Base-by-base conservation (phyloP, 208 protist genomes). In the Wallacemonas collosoma region DNA sequence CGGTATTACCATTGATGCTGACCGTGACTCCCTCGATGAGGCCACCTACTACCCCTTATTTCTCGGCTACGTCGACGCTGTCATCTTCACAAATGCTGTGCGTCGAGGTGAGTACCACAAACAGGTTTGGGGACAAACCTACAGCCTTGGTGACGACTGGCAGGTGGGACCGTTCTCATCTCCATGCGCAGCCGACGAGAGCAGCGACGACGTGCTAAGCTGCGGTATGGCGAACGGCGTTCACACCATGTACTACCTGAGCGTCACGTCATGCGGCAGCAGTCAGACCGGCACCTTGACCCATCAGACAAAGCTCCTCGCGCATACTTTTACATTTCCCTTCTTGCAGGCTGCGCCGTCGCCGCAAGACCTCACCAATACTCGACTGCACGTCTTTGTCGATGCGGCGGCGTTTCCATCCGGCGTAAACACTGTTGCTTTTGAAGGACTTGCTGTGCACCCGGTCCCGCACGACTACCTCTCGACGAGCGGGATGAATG, bases 91-190 rank as follows among this genome's bases (percentile, higher is more conserved):
- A 11, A 38, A 65, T 12, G 5, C 41, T 26, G 43, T 35, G 6
- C 60, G 11, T 6, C 60, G 43, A 4, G 7, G 41, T 12, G 7
- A 12, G 8, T 50, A 4, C 4, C 12, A 7, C 15, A 4, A 65
- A 35, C 8, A 3, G 3, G 1, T 51, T 36, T 65, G 60, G 60
- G 60, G 60, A 36, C 60, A 65, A 50, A 65, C 9, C 36, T 65
- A 51, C 60, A 50, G 7, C 39, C 60, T 65, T 15, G 60, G 60
- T 15, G 43, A 51, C n/a, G 11, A 3, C 40, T 65, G 60, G 60
- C 60, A 65, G n/a, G 60, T 65, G n/a, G 60, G 60, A 4, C 60
- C 60, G 7, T 65, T 65, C 40, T 65, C 60, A 26, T 11, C 44
- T 4, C n/a, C 60, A 36, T 65, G 60, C 43, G 36, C 41, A 8